Evolutionary conservation across 495 filamentous ascomycete species (phyloP).

Genomic region (Talaromyces nanjingensis): DNA sequence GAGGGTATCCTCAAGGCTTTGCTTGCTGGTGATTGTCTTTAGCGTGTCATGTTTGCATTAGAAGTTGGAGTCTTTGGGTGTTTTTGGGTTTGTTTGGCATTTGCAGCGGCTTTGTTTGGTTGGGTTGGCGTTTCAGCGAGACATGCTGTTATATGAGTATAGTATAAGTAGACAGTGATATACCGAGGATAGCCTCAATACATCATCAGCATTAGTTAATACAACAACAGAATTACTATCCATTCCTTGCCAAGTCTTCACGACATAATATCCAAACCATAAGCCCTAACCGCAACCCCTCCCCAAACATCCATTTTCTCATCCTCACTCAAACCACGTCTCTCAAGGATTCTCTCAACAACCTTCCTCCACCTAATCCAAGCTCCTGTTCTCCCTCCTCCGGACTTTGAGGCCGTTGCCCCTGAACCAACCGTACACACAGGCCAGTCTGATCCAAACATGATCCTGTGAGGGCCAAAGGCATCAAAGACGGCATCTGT

Average conservation of each 20-base stretch:
- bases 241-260: neutral
- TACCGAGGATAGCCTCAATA: neutral
- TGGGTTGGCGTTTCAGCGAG: neutral
- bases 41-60: neutral
- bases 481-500: conserved; percentile 56
- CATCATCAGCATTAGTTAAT: neutral
- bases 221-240: neutral
- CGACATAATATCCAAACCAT: conserved; percentile 26
- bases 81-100: neutral
- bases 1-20: conserved; percentile 42
- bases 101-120: neutral
- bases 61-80: neutral
- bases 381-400: conserved; percentile 42
- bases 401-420: conserved; percentile 11
- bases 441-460: conserved; percentile 91
- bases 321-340: conserved; percentile 46
- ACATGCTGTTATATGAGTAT: neutral
- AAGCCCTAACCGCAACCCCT: conserved; percentile 58
- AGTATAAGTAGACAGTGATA: neutral
- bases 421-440: conserved; percentile 59
- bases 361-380: conserved; percentile 42
- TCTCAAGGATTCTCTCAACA: conserved; percentile 50
- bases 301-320: conserved; percentile 62
- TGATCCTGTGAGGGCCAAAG: conserved; percentile 64
- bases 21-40: conserved; percentile 28